Base-by-base conservation (phyloP, 139 green algal species). In the Chlorella sp. region DNA sequence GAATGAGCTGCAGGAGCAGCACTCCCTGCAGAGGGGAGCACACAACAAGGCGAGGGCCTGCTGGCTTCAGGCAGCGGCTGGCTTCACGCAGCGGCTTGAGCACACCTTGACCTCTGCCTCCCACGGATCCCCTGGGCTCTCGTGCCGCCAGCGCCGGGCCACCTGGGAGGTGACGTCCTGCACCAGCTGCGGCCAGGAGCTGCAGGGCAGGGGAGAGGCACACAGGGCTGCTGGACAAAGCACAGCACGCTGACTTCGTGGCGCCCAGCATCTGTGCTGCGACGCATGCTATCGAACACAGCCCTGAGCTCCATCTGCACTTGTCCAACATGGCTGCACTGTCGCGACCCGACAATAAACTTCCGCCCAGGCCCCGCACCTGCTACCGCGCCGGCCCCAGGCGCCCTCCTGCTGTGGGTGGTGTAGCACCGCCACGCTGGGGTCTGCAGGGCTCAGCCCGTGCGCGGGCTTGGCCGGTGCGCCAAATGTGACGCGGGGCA, bases 401-500 rank as follows among this genome's bases (percentile, higher is more conserved):
- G 40, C 28, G 80, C 91, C 93, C 11, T 24, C 51, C 85, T 93
- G 68, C 76, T 92, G 94, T 0, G 34, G 26, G 83, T 97, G 94
- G 87, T 97, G 94, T 86, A 95, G 83, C 64, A 95, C 92, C 22
- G 91, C 84, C 1, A 96, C 88, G 62, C 89, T 87, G 8, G 88
- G 84, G 44, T 89, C 76, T 72, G 91, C 84, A 3, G 89, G 82
- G 2, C 64, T 73, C 40, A 96, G 77, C 20, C 81, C 88, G 38
- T 94, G 76, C 11, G 73, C 72, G 3, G 82, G 82, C 24, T n/a
- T 11, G 4, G 24, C 41, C 40, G 82, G 82, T 58, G 73, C 82
- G 43, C 92, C 94, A 84, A 96, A 96, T 4, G 89, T 88, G 32
- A 94, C 89, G 48, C 89, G 90, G 16, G 95, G 95, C 84, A 98